Evolutionary conservation across 768 basidiomycete species (phyloP).

Genomic region (Tricholoma matsutake): DNA sequence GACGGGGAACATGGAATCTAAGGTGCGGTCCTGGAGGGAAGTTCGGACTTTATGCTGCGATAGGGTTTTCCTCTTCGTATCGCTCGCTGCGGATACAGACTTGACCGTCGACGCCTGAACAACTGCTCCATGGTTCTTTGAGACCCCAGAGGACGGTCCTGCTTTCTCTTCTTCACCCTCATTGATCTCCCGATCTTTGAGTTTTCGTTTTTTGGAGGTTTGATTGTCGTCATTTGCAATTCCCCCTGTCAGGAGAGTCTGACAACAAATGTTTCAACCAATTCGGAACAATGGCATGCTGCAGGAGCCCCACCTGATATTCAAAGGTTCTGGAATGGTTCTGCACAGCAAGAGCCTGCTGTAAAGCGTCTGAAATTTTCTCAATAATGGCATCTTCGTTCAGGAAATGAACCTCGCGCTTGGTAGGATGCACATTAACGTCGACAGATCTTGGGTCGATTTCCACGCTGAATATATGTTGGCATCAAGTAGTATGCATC

Average conservation of each 20-base stretch:
- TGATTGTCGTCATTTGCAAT: constrained; percentile 30
- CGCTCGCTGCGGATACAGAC: constrained; percentile 3
- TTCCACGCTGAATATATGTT: constrained; percentile 49
- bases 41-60: constrained; percentile 93
- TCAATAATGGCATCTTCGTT: constrained; percentile 87
- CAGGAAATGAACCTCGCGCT: constrained; percentile 92
- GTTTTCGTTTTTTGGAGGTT: constrained; percentile 36
- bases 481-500: not conserved
- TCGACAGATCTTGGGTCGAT: constrained; percentile 89
- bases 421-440: constrained; percentile 98
- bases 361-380: constrained; percentile 69
- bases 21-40: constrained; percentile 80
- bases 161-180: constrained; percentile 24
- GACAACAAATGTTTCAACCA: not conserved
- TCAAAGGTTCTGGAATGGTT: constrained; percentile 69
- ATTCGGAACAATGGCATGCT: not conserved
- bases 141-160: constrained; percentile 21
- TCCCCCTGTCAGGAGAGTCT: constrained; percentile 64
- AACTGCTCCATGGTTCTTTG: constrained; percentile 5
- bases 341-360: constrained; percentile 57
- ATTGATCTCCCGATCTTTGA: constrained; percentile 32
- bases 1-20: constrained; percentile 93
- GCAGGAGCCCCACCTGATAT: constrained; percentile 51
- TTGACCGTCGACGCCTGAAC: not conserved
- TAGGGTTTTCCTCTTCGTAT: constrained; percentile 46